Percentiles rank a stretch among this genome's conserved stretches.
Conservation (phyloP, 1,139 yeast species). For the Yueomyces sp. region DNA sequence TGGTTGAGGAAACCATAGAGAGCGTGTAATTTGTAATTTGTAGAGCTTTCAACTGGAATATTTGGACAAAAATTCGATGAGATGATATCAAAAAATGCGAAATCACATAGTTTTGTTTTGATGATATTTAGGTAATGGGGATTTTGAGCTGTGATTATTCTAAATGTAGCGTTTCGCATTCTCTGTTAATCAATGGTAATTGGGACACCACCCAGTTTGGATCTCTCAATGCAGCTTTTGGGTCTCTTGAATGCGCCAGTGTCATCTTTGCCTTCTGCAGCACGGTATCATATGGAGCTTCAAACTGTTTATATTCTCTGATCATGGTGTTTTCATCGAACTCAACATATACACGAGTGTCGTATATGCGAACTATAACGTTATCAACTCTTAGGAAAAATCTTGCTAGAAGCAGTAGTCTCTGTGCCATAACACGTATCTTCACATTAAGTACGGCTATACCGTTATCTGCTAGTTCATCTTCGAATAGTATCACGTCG, state of each 20-base stretch:
- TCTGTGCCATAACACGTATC: constrained; percentile 79
- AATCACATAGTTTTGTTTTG: too few relatives aligned
- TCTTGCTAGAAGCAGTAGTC: constrained; percentile 61
- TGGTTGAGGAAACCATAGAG: background rate
- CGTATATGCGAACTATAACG: constrained; percentile 72
- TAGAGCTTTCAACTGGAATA: too few relatives aligned
- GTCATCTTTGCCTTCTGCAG: constrained; percentile 23
- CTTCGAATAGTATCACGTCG: constrained; percentile 81
- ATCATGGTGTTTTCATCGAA: constrained; percentile 52
- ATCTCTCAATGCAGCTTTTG: constrained; percentile 66
- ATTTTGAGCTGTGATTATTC: background rate
- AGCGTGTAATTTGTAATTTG: background rate
- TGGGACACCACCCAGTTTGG: constrained; percentile 67
- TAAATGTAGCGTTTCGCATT: constrained; percentile 20
- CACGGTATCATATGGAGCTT: constrained; percentile 51
- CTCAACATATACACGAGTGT: constrained; percentile 74
- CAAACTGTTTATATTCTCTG: constrained; percentile 69
- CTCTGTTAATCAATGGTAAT: constrained; percentile 32
- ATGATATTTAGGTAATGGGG: background rate
- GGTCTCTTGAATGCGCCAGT: constrained; percentile 40
- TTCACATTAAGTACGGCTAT: constrained; percentile 65
- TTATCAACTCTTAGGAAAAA: constrained; percentile 82
- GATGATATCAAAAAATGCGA: background rate
- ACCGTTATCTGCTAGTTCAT: constrained; percentile 94
- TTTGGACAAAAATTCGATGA: background rate